Conservation (phyloP, 192 early-diverging fungal genomes). For the Backusella luteola region DNA sequence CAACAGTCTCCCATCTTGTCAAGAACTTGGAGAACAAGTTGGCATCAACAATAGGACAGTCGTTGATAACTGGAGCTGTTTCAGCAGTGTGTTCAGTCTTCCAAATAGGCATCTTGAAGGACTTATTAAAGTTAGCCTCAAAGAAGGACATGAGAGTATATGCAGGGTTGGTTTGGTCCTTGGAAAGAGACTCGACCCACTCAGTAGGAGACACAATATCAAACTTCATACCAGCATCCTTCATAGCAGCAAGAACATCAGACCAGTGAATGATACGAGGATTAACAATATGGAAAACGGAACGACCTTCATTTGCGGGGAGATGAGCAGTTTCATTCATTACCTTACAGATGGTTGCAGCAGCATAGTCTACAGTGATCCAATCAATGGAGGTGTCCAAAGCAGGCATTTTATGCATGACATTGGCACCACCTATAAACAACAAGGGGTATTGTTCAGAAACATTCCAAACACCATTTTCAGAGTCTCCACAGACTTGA, state of each 20-base stretch:
- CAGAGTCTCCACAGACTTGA: constrained; percentile 27
- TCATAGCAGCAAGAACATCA: constrained; percentile 11
- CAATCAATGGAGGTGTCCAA: constrained; percentile 21
- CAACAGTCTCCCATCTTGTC: background rate
- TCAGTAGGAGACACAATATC: constrained; percentile 14
- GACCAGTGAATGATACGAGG: constrained; percentile 24
- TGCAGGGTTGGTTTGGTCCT: constrained; percentile 25
- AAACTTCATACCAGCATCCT: constrained; percentile 20
- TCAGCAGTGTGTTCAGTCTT: background rate
- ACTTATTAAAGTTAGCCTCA: background rate
- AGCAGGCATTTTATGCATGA: constrained; percentile 30
- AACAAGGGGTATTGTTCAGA: constrained; percentile 24
- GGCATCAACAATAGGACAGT: background rate
- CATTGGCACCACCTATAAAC: constrained; percentile 20
- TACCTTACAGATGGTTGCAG: constrained; percentile 22
- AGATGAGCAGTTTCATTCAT: constrained; percentile 4
- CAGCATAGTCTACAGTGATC: constrained; percentile 29
- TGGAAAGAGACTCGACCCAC: constrained; percentile 19
- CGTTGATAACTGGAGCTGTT: background rate
- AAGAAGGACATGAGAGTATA: constrained; percentile 21
- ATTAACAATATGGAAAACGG: constrained; percentile 29
- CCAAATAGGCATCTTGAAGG: background rate
- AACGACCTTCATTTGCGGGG: background rate
- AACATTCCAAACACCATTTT: constrained; percentile 31
- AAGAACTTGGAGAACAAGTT: background rate